These are phyloP conservation scores for Entelexis sorbosivorans DNA, from an alignment of 1,139 yeast genomes.

Conservation along the genomic window DNA sequence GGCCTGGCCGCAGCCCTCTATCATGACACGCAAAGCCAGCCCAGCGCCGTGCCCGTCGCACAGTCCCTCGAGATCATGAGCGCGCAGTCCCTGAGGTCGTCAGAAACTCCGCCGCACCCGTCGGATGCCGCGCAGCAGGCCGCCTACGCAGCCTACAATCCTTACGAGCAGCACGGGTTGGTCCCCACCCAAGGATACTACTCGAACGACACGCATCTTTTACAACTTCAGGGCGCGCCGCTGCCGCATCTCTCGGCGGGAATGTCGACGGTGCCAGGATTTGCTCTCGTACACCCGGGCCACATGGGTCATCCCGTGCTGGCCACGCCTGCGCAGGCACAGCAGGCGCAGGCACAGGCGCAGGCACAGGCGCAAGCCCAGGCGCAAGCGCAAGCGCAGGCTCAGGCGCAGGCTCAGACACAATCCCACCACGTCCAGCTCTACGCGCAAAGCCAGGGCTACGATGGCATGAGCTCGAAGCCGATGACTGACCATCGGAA, in stretches of 20 bases:
- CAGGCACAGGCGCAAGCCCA: background rate
- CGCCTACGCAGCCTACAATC: background rate
- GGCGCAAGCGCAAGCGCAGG: background rate
- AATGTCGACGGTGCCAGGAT: background rate
- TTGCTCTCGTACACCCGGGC: background rate
- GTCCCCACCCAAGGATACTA: background rate
- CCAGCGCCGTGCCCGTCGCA: background rate
- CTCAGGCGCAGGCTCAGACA: background rate
- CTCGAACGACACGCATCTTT: background rate
- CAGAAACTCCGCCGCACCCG: background rate
- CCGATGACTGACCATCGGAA: background rate
- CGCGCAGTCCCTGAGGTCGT: background rate
- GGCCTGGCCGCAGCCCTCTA: constrained; percentile 4
- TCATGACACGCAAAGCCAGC: background rate
- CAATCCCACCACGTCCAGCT: background rate
- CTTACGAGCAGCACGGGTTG: constrained; percentile 3
- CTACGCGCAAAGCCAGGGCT: constrained; percentile 19
- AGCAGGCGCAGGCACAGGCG: background rate
- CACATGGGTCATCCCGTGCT: background rate
- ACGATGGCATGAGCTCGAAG: constrained; percentile 25
- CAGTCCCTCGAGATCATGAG: background rate
- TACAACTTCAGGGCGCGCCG: background rate
- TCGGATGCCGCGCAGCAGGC: background rate
- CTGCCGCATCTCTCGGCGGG: background rate
- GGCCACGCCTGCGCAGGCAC: background rate